Evolutionary conservation across 768 basidiomycete genomes (phyloP), one percentile per base, ranked within the genome.

Genomic region (Boletus coccyginus): DNA sequence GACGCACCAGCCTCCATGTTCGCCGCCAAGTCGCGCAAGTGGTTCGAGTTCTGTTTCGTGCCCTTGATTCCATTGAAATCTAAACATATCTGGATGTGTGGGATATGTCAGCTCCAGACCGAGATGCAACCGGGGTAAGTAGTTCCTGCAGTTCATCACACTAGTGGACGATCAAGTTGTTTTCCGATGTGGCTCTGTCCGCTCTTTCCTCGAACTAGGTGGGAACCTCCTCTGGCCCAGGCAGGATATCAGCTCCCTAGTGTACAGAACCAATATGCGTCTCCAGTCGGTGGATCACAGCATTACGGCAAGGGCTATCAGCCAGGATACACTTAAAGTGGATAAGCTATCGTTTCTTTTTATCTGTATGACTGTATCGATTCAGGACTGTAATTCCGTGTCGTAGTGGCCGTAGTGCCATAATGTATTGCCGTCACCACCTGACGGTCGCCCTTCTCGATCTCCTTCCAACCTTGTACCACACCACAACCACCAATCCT

Each of bases 41-140:
- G 88, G 89, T 87, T 92, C 66, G 86, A 89, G 70, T 66, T 92
- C 44, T 90, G 85, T 74, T 88, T 82, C 69, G 77, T 92, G 14
- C 89, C 86, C 24, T 71, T 92, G 53, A 70, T 91, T 42, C 89
- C 89, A 2, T 73, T 90, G 62, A 78, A 70, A 24, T 79, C 79
- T 46, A 80, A 80, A 52, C 81, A 80, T 52, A 72, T 91, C 49
- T 90, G 88, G 86, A 66, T 85, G 55, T 92, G 89, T 70, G 76
- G 76, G 24, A 88, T 86, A 56, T 92, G 89, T 65, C 82, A 85
- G 54, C 87, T 87, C 78, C 77, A 75, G 56, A 76, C 80, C 11
- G 77, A 78, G 3, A 74, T 78, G 63, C 78, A 79, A 62, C 68
- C 73, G 55, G 79, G 78, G 85, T 86, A 50, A 60, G 81, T 69